A percentile compares a stretch with the other conserved stretches of the same genome.
Conservation (phyloP, 148 eudicot species). For the Euryodendron excelsum region DNA sequence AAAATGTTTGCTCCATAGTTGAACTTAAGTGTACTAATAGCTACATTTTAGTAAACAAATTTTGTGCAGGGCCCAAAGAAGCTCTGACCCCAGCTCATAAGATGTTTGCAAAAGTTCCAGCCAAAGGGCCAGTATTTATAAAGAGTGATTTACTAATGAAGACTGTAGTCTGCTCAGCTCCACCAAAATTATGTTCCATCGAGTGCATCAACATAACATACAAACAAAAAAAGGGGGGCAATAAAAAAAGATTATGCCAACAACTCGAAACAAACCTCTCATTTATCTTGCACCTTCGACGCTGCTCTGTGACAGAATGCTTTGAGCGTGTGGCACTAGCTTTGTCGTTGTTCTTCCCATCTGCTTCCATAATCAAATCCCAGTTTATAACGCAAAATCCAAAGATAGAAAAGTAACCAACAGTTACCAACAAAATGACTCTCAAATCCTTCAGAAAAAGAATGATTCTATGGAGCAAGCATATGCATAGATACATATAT, state of each 20-base stretch:
- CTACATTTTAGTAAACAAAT: not conserved
- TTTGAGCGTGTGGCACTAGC: slow-evolving; percentile 70
- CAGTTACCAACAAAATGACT: not conserved
- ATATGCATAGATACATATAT: not conserved
- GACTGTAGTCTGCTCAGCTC: not conserved
- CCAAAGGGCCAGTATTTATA: not conserved
- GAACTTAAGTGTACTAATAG: not conserved
- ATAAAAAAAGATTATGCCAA: too few species aligned
- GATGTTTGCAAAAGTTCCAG: not conserved
- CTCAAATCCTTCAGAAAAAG: not conserved
- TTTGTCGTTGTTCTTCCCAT: slow-evolving; percentile 75
- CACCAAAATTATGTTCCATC: not conserved
- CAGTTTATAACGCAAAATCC: not conserved
- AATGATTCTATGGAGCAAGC: not conserved
- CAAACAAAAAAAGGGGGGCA: too few species aligned
- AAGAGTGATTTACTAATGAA: not conserved
- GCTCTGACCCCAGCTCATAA: not conserved
- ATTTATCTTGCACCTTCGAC: slow-evolving; percentile 92
- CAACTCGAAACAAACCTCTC: slow-evolving; percentile 58
- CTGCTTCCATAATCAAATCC: slow-evolving; percentile 34
- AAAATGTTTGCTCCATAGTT: not conserved
- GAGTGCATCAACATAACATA: not conserved
- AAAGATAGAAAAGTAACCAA: not conserved
- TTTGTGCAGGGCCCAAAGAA: not conserved
- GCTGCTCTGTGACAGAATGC: slow-evolving; percentile 94